Percentiles rank a stretch among this genome's conserved stretches.
Evolutionary conservation across 495 filamentous ascomycete genomes (phyloP).

Genomic region (Talaromyces stipitatus): DNA sequence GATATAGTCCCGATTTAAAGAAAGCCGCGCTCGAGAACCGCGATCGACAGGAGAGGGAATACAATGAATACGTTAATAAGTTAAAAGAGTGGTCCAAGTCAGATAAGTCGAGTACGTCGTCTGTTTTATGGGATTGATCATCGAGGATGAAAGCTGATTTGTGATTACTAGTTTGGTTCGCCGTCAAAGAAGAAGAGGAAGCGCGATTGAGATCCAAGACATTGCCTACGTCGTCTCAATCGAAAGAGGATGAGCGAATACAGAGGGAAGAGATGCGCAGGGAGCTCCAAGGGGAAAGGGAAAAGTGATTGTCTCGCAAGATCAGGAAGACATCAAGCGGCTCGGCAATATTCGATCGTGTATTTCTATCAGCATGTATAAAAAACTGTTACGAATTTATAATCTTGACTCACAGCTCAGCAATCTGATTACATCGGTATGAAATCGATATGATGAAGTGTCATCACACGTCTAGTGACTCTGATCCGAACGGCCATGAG

Average conservation of each 20-base stretch:
- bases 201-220: slow-evolving; percentile 23
- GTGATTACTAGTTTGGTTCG: slow-evolving; percentile 58
- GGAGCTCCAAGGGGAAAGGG: slow-evolving; percentile 41
- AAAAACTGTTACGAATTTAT: slow-evolving; percentile 3
- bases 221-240: slow-evolving; percentile 42
- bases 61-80: slow-evolving; percentile 74
- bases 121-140: background rate
- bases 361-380: no score
- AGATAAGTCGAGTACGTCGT: slow-evolving; percentile 66
- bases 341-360: no score
- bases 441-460: background rate
- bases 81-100: slow-evolving; percentile 87
- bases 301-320: background rate
- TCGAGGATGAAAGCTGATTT: background rate
- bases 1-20: slow-evolving; percentile 89
- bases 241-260: slow-evolving; percentile 41
- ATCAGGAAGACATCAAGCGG: no score
- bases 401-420: background rate
- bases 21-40: slow-evolving; percentile 71
- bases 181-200: slow-evolving; percentile 60
- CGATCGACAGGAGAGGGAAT: slow-evolving; percentile 67
- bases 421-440: no score
- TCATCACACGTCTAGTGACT: background rate
- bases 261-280: slow-evolving; percentile 53
- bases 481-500: background rate